Conservation (phyloP, 2,329 filamentous ascomycete genomes). For the Curvularia hawaiiensis region DNA sequence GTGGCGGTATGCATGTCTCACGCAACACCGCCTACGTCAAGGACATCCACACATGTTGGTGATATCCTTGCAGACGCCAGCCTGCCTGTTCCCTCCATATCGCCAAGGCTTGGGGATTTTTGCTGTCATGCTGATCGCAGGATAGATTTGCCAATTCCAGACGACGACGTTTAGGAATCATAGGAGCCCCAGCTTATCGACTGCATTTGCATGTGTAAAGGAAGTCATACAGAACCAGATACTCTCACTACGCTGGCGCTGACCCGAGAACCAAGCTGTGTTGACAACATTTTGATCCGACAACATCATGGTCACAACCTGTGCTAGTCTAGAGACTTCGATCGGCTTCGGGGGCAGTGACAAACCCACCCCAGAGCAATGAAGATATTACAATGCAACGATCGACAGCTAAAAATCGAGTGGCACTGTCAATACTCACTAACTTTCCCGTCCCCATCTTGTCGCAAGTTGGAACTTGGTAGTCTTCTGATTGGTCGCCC, state of each 20-base stretch:
- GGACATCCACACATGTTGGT: conserved; percentile 3
- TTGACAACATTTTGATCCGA: not conserved
- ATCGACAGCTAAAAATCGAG: conserved; percentile 1
- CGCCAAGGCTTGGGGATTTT: not conserved
- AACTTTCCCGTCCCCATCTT: not conserved
- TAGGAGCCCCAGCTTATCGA: conserved; percentile 23
- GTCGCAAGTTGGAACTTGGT: not conserved
- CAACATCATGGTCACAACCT: not conserved
- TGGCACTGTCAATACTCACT: conserved; percentile 1
- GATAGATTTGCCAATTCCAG: conserved; percentile 27
- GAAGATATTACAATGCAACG: not conserved
- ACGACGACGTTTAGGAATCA: conserved; percentile 19
- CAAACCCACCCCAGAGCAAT: not conserved
- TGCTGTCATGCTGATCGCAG: conserved; percentile 1
- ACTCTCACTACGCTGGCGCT: conserved; percentile 8
- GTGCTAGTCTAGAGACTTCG: not conserved
- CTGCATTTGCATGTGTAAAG: conserved; percentile 12
- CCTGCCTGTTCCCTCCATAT: not conserved
- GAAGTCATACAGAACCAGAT: conserved; percentile 12
- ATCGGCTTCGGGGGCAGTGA: not conserved
- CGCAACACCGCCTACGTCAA: conserved; percentile 16
- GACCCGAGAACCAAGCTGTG: not conserved
- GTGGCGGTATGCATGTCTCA: conserved; percentile 36
- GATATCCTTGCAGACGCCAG: conserved; percentile 11
- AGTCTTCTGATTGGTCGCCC: not conserved